Base-by-base conservation (phyloP, 2,329 filamentous ascomycete genomes). In the Xylaria sp. region DNA sequence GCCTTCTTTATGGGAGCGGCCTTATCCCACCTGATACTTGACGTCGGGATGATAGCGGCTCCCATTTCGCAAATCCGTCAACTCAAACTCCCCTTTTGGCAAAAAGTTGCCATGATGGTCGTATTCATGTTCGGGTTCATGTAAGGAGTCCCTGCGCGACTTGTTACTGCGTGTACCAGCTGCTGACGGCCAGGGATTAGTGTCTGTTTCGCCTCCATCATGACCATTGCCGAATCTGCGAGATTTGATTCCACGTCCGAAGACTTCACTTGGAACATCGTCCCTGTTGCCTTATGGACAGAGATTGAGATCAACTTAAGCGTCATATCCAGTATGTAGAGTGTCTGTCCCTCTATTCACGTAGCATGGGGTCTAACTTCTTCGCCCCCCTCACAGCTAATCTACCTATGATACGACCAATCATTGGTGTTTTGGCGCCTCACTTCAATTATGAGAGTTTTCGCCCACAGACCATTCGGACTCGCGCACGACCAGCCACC, bases 1-100 rank as follows among this genome's bases (percentile, higher is more conserved):
- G 65, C 64, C 0, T 72, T 69, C 21, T 71, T 71, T 54, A 67
- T 72, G 39, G 66, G 68, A 13, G 69, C 68, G 0, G 64, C 68
- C 1, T 37, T 70, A 9, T 63, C 64, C 1, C 71, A 74, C 43
- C 55, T 69, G 0, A 8, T 70, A 7, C 60, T 73, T 16, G 71
- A 74, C 18, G 43, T 71, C 18, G 55, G 56, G 1, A 72, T 73
- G 4, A 58, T 74, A 3, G 51, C 58, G 2, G 60, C 73, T 0
- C 71, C 71, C 1, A 52, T 66, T 1, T 58, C 71, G 8, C 65
- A 73, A 51, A 65, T 74, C 4, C 53, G 62, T 1, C 66, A 66
- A n/a, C 62, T 73, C 21, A 55, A 66, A 8, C 58, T 57, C n/a
- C 67, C 62, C 0, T 55, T 39, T 1, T 57, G 59, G 0, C 69